phyloP scores from a whole-genome alignment of 352 stramenopile genomes.

The Phytophthora tubulina region DNA sequence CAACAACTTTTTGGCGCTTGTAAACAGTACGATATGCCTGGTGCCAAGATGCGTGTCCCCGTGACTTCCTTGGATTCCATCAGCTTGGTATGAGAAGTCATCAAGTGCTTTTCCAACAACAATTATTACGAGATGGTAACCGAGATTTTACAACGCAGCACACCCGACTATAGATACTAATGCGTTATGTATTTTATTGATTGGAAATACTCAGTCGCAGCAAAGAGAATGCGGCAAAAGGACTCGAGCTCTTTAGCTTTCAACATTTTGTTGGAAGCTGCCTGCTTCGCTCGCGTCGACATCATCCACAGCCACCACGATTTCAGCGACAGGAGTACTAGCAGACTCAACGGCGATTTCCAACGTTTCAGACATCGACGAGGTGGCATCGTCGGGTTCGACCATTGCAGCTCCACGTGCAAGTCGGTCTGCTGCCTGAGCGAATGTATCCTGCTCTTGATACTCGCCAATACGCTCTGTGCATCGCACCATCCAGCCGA shows the following conservation, averaged over 20 bases:
- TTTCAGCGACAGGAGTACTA: conserved; percentile 1
- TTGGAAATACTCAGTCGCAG: conserved; percentile 1
- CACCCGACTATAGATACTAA: neutral
- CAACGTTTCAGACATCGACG: neutral
- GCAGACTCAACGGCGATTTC: conserved; percentile 28
- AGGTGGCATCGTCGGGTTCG: neutral
- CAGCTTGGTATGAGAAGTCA: conserved; percentile 30
- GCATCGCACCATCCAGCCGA: conserved; percentile 62
- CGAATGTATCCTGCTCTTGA: conserved; percentile 50
- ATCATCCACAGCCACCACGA: conserved; percentile 10
- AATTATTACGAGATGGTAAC: no score
- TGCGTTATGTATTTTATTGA: conserved; percentile 13
- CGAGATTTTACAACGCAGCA: neutral
- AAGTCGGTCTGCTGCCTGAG: conserved; percentile 50
- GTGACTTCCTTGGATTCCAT: conserved; percentile 35
- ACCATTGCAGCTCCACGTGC: conserved; percentile 14
- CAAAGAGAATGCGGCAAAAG: neutral
- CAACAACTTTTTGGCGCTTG: conserved; percentile 67
- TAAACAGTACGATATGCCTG: conserved; percentile 63
- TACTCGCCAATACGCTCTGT: conserved; percentile 59
- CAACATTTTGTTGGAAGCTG: conserved; percentile 22
- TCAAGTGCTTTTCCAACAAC: neutral
- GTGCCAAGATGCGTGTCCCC: conserved; percentile 23
- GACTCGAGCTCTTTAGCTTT: conserved; percentile 6
- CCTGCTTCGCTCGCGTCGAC: neutral